Conservation (phyloP, 352 stramenopile genomes). For the Phytophthora megakarya region DNA sequence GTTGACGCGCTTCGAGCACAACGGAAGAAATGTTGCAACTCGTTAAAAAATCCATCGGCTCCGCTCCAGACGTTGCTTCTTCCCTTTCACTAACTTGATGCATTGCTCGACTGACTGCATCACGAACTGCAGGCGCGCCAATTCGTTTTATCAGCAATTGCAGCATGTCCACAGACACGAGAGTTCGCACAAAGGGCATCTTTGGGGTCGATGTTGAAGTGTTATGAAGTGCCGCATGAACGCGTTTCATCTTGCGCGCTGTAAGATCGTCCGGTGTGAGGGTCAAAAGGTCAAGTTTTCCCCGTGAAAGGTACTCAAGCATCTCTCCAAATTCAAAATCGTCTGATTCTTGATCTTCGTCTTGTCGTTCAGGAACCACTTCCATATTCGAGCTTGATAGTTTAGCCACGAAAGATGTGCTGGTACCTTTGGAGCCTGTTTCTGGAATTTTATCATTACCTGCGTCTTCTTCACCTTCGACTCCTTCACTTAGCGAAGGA, state of each 20-base stretch:
- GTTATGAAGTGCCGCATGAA: slow-evolving; percentile 34
- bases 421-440: slow-evolving; percentile 1
- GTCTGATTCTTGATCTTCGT: slow-evolving; percentile 17
- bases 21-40: slow-evolving; percentile 45
- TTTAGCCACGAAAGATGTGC: slow-evolving; percentile 3
- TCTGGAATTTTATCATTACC: slow-evolving; percentile 30
- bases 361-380: not conserved
- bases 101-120: slow-evolving; percentile 31
- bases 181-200: slow-evolving; percentile 39
- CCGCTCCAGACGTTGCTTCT: slow-evolving; percentile 20
- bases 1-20: slow-evolving; percentile 37
- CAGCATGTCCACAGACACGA: slow-evolving; percentile 54
- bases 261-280: slow-evolving; percentile 38
- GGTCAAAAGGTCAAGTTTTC: slow-evolving; percentile 33
- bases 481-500: slow-evolving; percentile 25
- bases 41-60: slow-evolving; percentile 34
- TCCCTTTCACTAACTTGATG: slow-evolving; percentile 28
- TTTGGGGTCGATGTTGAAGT: not conserved
- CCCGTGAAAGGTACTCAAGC: slow-evolving; percentile 38
- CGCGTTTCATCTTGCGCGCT: slow-evolving; percentile 30
- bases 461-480: slow-evolving; percentile 24
- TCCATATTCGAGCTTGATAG: slow-evolving; percentile 6
- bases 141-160: slow-evolving; percentile 41
- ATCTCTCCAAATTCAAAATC: slow-evolving; percentile 37
- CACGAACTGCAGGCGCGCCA: slow-evolving; percentile 29